phyloP scores from a whole-genome alignment of 148 eudicot genomes.

The Pharnaceum exiguum region DNA sequence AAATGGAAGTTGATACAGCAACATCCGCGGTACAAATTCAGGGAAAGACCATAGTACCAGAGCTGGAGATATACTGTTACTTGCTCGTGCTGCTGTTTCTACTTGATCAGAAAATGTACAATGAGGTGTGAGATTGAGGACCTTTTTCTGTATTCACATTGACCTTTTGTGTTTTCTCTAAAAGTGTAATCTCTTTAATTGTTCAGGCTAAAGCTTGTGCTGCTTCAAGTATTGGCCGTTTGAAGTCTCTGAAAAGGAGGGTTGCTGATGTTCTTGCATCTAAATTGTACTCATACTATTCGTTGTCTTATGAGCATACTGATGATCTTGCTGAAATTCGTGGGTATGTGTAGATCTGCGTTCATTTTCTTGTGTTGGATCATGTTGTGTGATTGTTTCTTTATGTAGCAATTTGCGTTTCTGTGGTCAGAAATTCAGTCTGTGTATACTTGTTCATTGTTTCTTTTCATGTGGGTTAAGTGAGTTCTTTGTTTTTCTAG shows the following conservation, averaged over 20 bases:
- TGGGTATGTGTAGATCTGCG: slow-evolving; percentile 43
- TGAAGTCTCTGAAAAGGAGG: slow-evolving; percentile 75
- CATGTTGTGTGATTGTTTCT: background rate
- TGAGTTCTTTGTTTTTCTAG: slow-evolving; percentile 31
- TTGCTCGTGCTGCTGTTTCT: slow-evolving; percentile 73
- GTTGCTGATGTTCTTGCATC: slow-evolving; percentile 85
- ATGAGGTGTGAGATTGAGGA: slow-evolving; percentile 40
- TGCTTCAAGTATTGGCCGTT: slow-evolving; percentile 75
- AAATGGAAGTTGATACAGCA: slow-evolving; percentile 90
- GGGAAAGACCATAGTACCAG: slow-evolving; percentile 67
- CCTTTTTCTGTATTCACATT: background rate
- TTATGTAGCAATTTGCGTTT: background rate
- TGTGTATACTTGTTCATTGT: background rate
- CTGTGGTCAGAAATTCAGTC: background rate
- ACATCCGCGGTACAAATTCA: slow-evolving; percentile 60
- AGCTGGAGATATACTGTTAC: slow-evolving; percentile 82
- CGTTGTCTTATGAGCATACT: slow-evolving; percentile 80
- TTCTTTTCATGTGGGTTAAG: too few relatives aligned
- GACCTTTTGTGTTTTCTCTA: slow-evolving; percentile 4
- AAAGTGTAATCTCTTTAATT: background rate
- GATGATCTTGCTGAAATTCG: slow-evolving; percentile 85
- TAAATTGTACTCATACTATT: slow-evolving; percentile 75
- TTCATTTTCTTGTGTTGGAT: background rate
- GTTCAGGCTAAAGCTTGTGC: slow-evolving; percentile 85
- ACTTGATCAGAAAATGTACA: slow-evolving; percentile 70